Evolutionary conservation across 2,329 filamentous ascomycete species (phyloP).

Genomic region (Pseudophaeomoniella oleicola): DNA sequence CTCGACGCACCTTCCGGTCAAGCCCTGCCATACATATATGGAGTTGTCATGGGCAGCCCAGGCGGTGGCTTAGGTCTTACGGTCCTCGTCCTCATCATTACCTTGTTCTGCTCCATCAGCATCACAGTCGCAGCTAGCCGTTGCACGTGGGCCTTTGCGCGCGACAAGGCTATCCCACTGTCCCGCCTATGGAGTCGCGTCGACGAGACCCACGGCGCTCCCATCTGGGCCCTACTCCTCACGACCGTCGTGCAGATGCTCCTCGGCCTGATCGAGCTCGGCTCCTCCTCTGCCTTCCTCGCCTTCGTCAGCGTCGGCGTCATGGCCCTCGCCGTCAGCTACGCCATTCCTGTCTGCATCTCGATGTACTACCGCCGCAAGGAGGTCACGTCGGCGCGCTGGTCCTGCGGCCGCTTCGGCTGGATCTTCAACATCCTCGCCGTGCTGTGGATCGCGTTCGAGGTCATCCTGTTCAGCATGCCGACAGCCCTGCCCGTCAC

Average conservation of each 20-base stretch:
- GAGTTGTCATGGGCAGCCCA: slow-evolving; percentile 32
- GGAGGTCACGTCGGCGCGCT: slow-evolving; percentile 34
- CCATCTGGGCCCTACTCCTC: slow-evolving; percentile 26
- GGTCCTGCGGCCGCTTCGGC: slow-evolving; percentile 25
- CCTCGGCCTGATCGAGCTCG: slow-evolving; percentile 34
- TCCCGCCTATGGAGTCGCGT: slow-evolving; percentile 13
- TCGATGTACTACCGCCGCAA: slow-evolving; percentile 30
- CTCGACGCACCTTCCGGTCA: slow-evolving; percentile 30
- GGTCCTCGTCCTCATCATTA: slow-evolving; percentile 35
- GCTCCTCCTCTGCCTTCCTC: slow-evolving; percentile 31
- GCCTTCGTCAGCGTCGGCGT: slow-evolving; percentile 41
- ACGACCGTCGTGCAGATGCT: slow-evolving; percentile 33
- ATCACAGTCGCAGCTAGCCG: slow-evolving; percentile 19
- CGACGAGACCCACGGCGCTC: slow-evolving; percentile 20
- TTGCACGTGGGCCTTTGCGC: slow-evolving; percentile 27
- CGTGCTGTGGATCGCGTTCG: slow-evolving; percentile 36
- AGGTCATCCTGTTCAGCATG: slow-evolving; percentile 38
- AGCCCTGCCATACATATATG: slow-evolving; percentile 36
- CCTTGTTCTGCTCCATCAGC: slow-evolving; percentile 32
- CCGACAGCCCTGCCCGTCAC: slow-evolving; percentile 40
- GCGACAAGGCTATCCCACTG: slow-evolving; percentile 25
- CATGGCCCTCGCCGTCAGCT: slow-evolving; percentile 40
- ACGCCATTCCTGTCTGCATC: slow-evolving; percentile 41
- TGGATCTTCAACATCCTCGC: slow-evolving; percentile 31
- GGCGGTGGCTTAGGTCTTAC: slow-evolving; percentile 33